These are phyloP conservation scores for Cudoniella acicularis DNA, from an alignment of 495 filamentous ascomycete genomes.

Conservation along the genomic window DNA sequence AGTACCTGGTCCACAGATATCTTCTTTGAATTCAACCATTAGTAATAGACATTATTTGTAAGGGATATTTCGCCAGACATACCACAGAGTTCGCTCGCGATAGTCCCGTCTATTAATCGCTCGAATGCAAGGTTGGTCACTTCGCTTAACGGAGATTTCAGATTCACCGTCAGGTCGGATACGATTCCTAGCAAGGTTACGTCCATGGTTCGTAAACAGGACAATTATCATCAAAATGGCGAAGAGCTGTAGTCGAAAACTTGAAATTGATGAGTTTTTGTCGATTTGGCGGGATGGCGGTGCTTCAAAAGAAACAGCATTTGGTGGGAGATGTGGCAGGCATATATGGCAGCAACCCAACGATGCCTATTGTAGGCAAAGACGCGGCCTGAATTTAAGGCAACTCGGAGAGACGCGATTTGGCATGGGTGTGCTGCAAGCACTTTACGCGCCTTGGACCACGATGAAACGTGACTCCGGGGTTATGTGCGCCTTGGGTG, in stretches of 20 bases:
- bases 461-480: neutral
- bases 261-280: neutral
- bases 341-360: constrained; percentile 2
- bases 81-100: neutral
- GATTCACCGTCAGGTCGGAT: neutral
- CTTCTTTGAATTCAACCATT: constrained; percentile 1
- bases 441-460: constrained; percentile 3
- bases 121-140: neutral
- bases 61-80: neutral
- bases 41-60: constrained; percentile 1
- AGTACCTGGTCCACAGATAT: neutral
- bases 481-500: neutral
- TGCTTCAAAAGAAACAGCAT: constrained; percentile 1
- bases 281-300: neutral
- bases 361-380: constrained; percentile 3
- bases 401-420: constrained; percentile 1
- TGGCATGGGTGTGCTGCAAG: neutral
- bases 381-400: constrained; percentile 3
- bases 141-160: neutral
- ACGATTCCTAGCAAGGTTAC: neutral
- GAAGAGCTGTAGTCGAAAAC: neutral
- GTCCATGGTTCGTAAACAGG: neutral
- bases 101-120: neutral
- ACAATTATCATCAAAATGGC: neutral
- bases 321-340: neutral